These are phyloP conservation scores for Poa pratensis DNA, from an alignment of 176 grass and related monocot species.

Conservation along the genomic window DNA sequence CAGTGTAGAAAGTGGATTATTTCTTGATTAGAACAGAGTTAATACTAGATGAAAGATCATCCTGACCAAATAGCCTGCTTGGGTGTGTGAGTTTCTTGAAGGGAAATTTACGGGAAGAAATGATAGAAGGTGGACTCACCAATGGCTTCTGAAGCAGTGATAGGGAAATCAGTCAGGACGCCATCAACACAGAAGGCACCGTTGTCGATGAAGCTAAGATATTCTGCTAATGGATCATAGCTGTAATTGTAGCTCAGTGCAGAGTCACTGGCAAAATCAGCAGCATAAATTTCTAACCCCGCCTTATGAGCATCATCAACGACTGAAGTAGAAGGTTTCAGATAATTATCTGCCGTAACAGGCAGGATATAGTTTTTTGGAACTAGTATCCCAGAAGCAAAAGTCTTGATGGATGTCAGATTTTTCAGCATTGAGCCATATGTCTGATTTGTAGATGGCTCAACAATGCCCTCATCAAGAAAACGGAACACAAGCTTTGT, in stretches of 20 bases:
- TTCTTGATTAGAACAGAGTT: not conserved
- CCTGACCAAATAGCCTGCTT: conserved; percentile 8
- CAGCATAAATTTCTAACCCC: conserved; percentile 77
- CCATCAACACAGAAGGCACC: conserved; percentile 83
- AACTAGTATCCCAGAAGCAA: conserved; percentile 91
- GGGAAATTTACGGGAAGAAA: conserved; percentile 4
- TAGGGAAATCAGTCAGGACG: conserved; percentile 78
- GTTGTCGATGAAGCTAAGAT: conserved; percentile 70
- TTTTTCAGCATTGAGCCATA: conserved; percentile 67
- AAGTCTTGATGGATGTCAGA: conserved; percentile 77
- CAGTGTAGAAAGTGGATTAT: not conserved
- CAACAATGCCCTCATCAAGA: conserved; percentile 47
- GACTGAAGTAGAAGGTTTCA: conserved; percentile 49
- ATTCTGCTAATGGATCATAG: conserved; percentile 84
- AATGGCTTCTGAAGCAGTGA: conserved; percentile 69
- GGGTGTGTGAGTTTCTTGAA: conserved; percentile 5
- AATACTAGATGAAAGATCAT: conserved; percentile 5
- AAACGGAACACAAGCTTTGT: conserved; percentile 89
- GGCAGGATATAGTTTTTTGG: conserved; percentile 82
- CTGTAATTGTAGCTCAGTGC: conserved; percentile 89
- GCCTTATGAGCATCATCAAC: conserved; percentile 84
- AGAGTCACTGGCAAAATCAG: conserved; percentile 78
- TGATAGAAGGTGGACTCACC: conserved; percentile 50
- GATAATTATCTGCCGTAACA: conserved; percentile 75
- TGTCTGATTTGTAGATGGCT: conserved; percentile 81